Base-by-base conservation (phyloP, 306 rosid species). In the Dalbergia cultrata region DNA sequence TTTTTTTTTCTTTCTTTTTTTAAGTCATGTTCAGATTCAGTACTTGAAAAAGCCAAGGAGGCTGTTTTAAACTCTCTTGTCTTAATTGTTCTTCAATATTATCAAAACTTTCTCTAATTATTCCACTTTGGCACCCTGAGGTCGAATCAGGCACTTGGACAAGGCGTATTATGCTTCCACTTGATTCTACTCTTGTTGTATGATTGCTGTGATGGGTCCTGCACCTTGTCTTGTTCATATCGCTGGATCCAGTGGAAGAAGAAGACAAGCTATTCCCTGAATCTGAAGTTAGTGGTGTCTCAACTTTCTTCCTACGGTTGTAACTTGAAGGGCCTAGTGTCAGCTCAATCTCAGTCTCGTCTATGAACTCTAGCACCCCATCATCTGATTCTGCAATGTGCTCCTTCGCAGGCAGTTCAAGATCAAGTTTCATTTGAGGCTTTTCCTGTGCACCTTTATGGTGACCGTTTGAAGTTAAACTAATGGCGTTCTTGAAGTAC, bases 311-410 rank as follows among this genome's bases (percentile, higher is more conserved):
- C 87, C 85, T 87, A 68, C 85, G 73, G 78, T 72, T 90, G 84
- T 81, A 92, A 80, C 93, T 86, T 19, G 96, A 88, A 49, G 97
- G 99, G 18, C 98, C 98, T 70, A 96, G 86, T 76, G 99, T 96
- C 26, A 96, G 80, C 85, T 92, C 92, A 72, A 93, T 90, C 85
- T 93, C 91, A 67, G 80, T 86, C 88, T 96, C 99, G 39, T 91
- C 92, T 69, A 93, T 84, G 67, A 80, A 83, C 84, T 89, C 93
- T 76, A 82, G 7, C 65, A 69, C 82, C 6, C 82, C 87, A 76
- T 86, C 83, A 0, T 85, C 86, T 56, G 84, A 65, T 75, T 89
- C 97, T 80, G 70, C 86, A 62, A 57, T 74, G 79, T 54, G 60
- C 68, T 85, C 92, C 16, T 84, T 89, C 5, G 88, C 90, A 3